Base-by-base conservation (phyloP, 257 asterid genomes). In the Capsicum rhomboideum region DNA sequence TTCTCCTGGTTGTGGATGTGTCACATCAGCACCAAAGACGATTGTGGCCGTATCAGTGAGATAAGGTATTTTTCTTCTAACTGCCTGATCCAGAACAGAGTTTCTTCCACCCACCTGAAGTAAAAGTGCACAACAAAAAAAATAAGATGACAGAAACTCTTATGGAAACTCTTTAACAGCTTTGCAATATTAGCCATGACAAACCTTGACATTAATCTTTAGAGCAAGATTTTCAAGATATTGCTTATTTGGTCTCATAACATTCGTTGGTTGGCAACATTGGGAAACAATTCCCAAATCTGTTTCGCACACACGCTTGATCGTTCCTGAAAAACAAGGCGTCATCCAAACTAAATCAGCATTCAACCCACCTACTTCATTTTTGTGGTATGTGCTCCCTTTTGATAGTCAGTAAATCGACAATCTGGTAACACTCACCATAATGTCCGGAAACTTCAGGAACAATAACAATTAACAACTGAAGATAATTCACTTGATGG, bases 11-110 rank as follows among this genome's bases (percentile, higher is more conserved):
- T 66, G 83, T 13, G 99, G 98, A 86, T 96, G 99, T 18, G 98
- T 96, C 13, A 96, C 99, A 84, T 96, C 99, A 52, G 98, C 98
- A 82, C 99, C 99, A 79, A 96, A 90, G 44, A 96, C 23, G 6
- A 96, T 96, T 0, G 98, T 96, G 1, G 97, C 94, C 0, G 53
- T 66, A 10, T 94, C 98, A 31, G 86, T 87, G 61, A 94, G 8
- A 78, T 20, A 88, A 53, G 91, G 88, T 21, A 92, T 75, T 3
- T 16, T 87, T 23, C 82, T 6, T 6, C 5, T 8, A 3, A 88
- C n/a, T 4, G 93, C 95, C 55, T 68, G 84, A 68, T 88, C 92
- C 56, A 96, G 74, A 13, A 90, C 93, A 2, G 89, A 85, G 69
- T 96, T 94, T 16, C 91, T 58, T 4, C 99, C 99, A 31, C 98